phyloP scores from a whole-genome alignment of 345 rosid genomes.

The Hypericum perforatum region DNA sequence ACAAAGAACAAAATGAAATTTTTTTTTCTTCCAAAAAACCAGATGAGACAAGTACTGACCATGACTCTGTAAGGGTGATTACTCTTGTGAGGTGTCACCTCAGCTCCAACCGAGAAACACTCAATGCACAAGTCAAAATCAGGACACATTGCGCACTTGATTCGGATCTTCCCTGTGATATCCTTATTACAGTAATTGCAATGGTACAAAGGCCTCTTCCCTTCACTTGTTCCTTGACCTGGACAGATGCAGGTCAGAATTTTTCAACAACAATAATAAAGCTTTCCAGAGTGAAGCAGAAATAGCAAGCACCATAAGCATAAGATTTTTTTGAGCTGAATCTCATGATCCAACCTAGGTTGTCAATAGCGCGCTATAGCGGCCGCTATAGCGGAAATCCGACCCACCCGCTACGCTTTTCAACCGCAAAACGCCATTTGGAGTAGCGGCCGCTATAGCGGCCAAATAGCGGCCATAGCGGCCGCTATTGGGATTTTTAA shows the following conservation, averaged over 20 bases:
- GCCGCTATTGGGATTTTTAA: too few relatives aligned
- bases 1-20: not conserved
- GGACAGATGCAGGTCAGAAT: not conserved
- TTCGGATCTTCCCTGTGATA: conserved; percentile 76
- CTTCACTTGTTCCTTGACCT: conserved; percentile 75
- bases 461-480: too few relatives aligned
- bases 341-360: too few relatives aligned
- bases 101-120: conserved; percentile 93
- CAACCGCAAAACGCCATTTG: too few relatives aligned
- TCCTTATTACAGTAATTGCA: conserved; percentile 98
- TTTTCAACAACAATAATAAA: too few relatives aligned
- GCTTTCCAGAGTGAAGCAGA: too few relatives aligned
- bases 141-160: conserved; percentile 86
- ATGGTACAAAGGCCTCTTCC: conserved; percentile 80
- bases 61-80: conserved; percentile 85
- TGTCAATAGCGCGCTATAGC: too few relatives aligned
- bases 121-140: conserved; percentile 96
- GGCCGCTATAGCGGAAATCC: too few relatives aligned
- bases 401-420: too few relatives aligned
- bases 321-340: too few relatives aligned
- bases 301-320: too few relatives aligned
- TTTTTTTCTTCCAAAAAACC: not conserved
- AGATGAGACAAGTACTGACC: conserved; percentile 39
- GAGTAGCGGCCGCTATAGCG: too few relatives aligned
- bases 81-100: conserved; percentile 81